Evolutionary conservation across 768 basidiomycete genomes (phyloP).

Genomic region (Trametes cubensis): DNA sequence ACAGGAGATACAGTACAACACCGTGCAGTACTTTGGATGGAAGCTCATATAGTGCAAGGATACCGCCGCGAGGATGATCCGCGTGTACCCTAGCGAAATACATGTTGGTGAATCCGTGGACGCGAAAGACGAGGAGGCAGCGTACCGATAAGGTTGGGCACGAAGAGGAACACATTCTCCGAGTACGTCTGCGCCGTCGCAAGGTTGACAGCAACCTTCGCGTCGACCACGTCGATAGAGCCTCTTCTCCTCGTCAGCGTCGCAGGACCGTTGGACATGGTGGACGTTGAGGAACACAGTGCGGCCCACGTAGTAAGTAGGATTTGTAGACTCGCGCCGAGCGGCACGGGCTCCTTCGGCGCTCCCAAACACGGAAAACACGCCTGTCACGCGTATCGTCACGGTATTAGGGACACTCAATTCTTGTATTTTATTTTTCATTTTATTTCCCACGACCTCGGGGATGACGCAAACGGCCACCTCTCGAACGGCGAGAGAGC

Average conservation of each 20-base stretch:
- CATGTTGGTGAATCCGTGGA: slow-evolving; percentile 10
- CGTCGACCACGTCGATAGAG: slow-evolving; percentile 75
- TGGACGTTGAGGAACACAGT: slow-evolving; percentile 14
- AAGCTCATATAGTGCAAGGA: slow-evolving; percentile 93
- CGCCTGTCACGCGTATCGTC: slow-evolving; percentile 14
- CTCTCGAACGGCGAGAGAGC: too few species aligned
- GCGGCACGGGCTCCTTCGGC: slow-evolving; percentile 17
- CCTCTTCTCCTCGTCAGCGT: slow-evolving; percentile 43
- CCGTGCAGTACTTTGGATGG: slow-evolving; percentile 89
- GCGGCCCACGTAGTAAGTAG: slow-evolving; percentile 23
- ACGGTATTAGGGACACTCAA: too few species aligned
- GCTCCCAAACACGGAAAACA: slow-evolving; percentile 8
- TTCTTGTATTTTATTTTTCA: too few species aligned
- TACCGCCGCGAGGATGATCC: slow-evolving; percentile 87
- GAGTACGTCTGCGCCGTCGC: slow-evolving; percentile 85
- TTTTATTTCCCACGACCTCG: too few species aligned
- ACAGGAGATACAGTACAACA: slow-evolving; percentile 88
- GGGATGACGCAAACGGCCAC: too few species aligned
- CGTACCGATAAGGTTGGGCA: slow-evolving; percentile 94
- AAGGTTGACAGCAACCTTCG: slow-evolving; percentile 83
- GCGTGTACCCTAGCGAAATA: slow-evolving; percentile 70
- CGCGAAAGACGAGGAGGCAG: slow-evolving; percentile 15
- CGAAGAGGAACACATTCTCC: slow-evolving; percentile 97
- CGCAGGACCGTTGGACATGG: slow-evolving; percentile 25
- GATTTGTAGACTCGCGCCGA: slow-evolving; percentile 19